Base-by-base conservation (phyloP, 2,329 filamentous ascomycete genomes). In the Hypocrella siamensis region DNA sequence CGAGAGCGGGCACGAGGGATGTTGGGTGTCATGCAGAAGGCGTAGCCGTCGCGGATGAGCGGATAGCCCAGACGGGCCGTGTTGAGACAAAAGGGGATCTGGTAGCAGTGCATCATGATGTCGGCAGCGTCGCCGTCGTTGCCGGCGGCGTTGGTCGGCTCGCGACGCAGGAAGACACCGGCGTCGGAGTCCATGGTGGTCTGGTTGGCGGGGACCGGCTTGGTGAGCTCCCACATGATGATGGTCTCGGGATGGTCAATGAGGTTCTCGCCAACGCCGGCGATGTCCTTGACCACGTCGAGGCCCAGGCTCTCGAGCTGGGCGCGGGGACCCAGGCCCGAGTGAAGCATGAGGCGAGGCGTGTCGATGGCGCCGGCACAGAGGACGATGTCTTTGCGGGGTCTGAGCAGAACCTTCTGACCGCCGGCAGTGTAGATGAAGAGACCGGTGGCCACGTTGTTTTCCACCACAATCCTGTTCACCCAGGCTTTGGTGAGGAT, bases 41-140 rank as follows among this genome's bases (percentile, higher is more conserved):
- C 83, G 46, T 86, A 79, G 38, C 77, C 79, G 42, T 86, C 73
- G 38, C 69, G 45, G 38, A 67, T 48, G 36, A 56, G 51, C 26
- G 63, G 64, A 48, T 75, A 93, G 42, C 84, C 84, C 9, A 93
- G 67, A 26, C 81, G 75, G 34, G 68, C 61, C 2, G 84, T 93
- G 67, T 93, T 93, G 43, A 85, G 72, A 39, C 77, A 81, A 59
- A 93, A 93, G 33, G 84, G 84, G 43, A 93, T 92, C 58, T 93
- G 85, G 63, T 93, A 93, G 69, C 84, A 93, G 62, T 93, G 84
- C 79, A 90, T 90, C 85, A 93, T 93, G 47, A 92, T 60, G 49
- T 93, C 85, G 40, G 79, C 80, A 34, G 81, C 76, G 38, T 79
- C 70, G 32, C 79, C 79, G 44, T 92, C 83, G 40, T 63, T 67